Evolutionary conservation across 1,139 yeast genomes (phyloP), one percentile per base, ranked within the genome.

Genomic region (Saccharomyces hybrid): DNA sequence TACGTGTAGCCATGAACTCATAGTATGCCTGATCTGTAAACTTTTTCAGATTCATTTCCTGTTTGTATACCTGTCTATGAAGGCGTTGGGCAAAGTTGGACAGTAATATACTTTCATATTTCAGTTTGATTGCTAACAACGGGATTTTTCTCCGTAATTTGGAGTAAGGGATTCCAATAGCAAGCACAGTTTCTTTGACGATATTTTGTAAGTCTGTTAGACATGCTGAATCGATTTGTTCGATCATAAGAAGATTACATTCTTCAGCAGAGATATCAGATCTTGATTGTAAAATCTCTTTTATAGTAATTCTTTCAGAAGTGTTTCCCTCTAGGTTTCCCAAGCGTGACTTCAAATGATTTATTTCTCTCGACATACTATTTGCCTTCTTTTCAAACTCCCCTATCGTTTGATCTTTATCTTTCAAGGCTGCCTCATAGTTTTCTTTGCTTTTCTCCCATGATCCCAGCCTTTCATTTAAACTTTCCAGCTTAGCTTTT

Each of bases 101-200:
- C 38, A 65, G 64, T 12, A 60, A 52, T 21, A 69, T 70, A 27
- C 68, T 67, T 49, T 67, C 67, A 34, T 60, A 59, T 38, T 69
- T 59, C 29, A 68, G 52, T 48, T 61, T 58, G 4, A 69, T 65
- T 21, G 70, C 68, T 1, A 64, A 64, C 19, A 69, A 54, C 2
- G 71, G 63, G 29, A 65, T 59, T 53, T 65, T 66, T 24, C 59
- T 59, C 16, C 70, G 65, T 16, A 71, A 52, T 51, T 65, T 64
- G 21, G 64, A 55, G 32, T 64, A 61, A 6, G 74, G 73, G n/a
- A 65, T 64, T 28, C 66, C 71, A 19, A 71, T 60, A 21, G 64
- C 56, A 14, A 69, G 58, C 2, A 68, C 58, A 32, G 69, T 54
- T 50, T 67, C 67, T 55, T 70, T 70, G 32, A 70, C 61, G 4